Evolutionary conservation across 2,329 filamentous ascomycete genomes (phyloP), one percentile per base, ranked within the genome.

Genomic region (Blastomyces emzantsi): DNA sequence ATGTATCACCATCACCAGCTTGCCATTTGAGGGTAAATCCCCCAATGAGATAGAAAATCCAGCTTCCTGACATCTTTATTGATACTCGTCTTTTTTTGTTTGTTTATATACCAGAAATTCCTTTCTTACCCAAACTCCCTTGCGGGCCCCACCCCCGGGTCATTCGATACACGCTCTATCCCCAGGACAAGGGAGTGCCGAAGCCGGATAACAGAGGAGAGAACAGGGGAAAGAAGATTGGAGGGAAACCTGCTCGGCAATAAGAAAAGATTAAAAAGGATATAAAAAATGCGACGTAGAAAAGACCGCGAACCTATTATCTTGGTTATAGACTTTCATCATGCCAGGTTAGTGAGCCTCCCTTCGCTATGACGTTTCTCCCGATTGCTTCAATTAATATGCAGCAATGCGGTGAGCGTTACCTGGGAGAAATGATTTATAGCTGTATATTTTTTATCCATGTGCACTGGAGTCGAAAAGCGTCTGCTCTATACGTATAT

Each of bases 261-360:
- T 28, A 36, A 11, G 33, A 59, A 28, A n/a, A 2, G 55, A 33
- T 13, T 6, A 59, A 45, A 22, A 47, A 28, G 41, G 13, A 25
- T 49, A 49, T 25, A 47, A 33, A 47, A 33, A 45, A 43, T 43
- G 56, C 22, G 56, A 33, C 56, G 39, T 28, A 43, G 56, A 17
- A 56, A 39, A n/a, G 30, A n/a, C 3, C 74, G 76, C 70, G 71
- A 74, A 63, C 89, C 90, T 55, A 81, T 92, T 73, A 88, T 93
- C 59, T 86, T 87, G 67, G 88, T 93, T 64, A 89, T 93, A 70
- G 90, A 89, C 75, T 93, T 93, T 73, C 89, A 93, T 76, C 90
- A 93, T 81, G 89, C 89, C 65, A 75, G 78, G 78, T 80, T 67
- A 71, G 76, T 71, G 30, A 15, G 33, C 9, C 1, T 13, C 36